A percentile compares a stretch with the other conserved stretches of the same genome.
Evolutionary conservation across 352 stramenopile species (phyloP).

Genomic region (Halophytophthora polymorphica): DNA sequence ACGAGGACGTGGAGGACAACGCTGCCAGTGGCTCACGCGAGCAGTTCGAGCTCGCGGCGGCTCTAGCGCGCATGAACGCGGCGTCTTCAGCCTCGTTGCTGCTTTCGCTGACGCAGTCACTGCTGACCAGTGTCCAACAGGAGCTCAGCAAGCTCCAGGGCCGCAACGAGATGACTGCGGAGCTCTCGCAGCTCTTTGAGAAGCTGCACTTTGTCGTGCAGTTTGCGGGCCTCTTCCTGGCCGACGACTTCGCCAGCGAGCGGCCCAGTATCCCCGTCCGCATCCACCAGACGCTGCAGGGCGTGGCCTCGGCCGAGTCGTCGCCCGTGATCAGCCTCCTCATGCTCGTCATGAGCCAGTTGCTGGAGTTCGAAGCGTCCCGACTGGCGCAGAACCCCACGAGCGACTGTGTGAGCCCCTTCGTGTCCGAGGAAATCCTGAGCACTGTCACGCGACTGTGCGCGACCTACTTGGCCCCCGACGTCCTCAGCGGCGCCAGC

Average conservation of each 20-base stretch:
- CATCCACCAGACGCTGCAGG: constrained; percentile 44
- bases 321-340: constrained; percentile 57
- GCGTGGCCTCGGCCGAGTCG: constrained; percentile 13
- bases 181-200: constrained; percentile 67
- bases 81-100: constrained; percentile 49
- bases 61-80: constrained; percentile 65
- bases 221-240: constrained; percentile 74
- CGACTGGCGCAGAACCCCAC: constrained; percentile 53
- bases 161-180: constrained; percentile 47
- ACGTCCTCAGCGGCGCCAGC: constrained; percentile 37
- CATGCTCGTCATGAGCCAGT: constrained; percentile 61
- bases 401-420: constrained; percentile 66
- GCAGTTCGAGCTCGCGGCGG: constrained; percentile 69
- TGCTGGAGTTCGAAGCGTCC: constrained; percentile 67
- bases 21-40: constrained; percentile 55
- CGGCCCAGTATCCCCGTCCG: constrained; percentile 60
- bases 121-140: constrained; percentile 48
- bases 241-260: constrained; percentile 78
- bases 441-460: constrained; percentile 69
- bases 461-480: constrained; percentile 68
- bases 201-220: constrained; percentile 79
- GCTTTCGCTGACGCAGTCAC: constrained; percentile 58
- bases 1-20: constrained; percentile 84
- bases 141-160: constrained; percentile 37
- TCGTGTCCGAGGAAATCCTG: constrained; percentile 76